A percentile compares a stretch with the other conserved stretches of the same genome.
Evolutionary conservation across 805 yeast species (phyloP).

Genomic region (Saccharomycopsis capsularis): DNA sequence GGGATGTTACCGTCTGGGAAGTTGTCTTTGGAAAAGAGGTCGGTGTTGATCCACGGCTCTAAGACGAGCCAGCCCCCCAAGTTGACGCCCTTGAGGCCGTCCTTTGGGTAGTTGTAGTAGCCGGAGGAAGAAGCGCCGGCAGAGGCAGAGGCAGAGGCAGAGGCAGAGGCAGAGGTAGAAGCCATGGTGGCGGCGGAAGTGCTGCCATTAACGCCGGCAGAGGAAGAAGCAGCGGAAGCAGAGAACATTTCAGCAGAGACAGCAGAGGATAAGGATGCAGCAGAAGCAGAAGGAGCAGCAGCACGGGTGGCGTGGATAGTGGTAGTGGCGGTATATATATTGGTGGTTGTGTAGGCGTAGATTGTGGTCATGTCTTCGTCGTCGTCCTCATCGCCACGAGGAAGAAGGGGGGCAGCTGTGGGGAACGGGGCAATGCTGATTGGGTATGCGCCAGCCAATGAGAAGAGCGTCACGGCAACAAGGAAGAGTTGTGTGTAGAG

Average conservation of each 20-base stretch:
- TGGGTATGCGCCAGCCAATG: background rate
- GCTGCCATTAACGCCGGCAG: constrained; percentile 7
- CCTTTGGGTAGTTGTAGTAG: constrained; percentile 15
- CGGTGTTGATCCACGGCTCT: constrained; percentile 67
- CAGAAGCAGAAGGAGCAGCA: constrained; percentile 14
- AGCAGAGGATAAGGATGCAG: constrained; percentile 17
- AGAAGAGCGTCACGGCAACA: too few relatives aligned
- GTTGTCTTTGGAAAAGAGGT: constrained; percentile 38
- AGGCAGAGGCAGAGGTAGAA: constrained; percentile 2
- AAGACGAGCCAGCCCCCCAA: constrained; percentile 73
- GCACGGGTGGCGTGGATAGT: constrained; percentile 7
- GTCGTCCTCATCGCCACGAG: background rate
- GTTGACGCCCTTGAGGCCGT: constrained; percentile 38
- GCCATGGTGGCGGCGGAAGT: constrained; percentile 6
- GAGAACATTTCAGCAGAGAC: constrained; percentile 12
- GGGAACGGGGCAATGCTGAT: background rate
- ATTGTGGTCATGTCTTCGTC: constrained; percentile 8
- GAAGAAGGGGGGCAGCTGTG: background rate
- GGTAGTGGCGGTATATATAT: constrained; percentile 15
- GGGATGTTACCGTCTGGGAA: constrained; percentile 36
- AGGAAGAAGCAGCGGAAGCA: constrained; percentile 4
- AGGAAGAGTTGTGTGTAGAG: too few relatives aligned
- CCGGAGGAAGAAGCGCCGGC: constrained; percentile 10
- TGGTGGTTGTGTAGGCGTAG: constrained; percentile 5
- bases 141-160: constrained; percentile 8